phyloP scores from a whole-genome alignment of 1,284 basidiomycete species.

The Cerioporus squamosus region DNA sequence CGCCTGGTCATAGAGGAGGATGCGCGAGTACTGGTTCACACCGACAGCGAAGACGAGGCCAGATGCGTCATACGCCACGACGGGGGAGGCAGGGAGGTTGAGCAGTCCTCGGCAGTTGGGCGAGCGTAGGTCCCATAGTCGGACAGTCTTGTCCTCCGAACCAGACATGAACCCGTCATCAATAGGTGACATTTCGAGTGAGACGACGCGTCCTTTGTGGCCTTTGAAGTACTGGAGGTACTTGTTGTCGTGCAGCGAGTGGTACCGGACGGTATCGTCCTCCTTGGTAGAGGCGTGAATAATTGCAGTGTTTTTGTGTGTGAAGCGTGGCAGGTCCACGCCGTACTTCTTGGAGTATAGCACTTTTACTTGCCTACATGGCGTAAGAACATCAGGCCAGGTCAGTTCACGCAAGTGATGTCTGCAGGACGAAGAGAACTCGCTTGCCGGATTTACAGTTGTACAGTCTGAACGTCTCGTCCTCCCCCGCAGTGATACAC shows the following conservation, averaged over 20 bases:
- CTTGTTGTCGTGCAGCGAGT: conserved; percentile 94
- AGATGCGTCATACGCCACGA: conserved; percentile 89
- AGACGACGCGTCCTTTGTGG: conserved; percentile 88
- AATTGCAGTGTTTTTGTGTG: conserved; percentile 86
- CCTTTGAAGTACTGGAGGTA: conserved; percentile 96
- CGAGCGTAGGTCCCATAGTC: conserved; percentile 92
- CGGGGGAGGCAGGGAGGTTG: conserved; percentile 73
- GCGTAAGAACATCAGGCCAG: conserved; percentile 12
- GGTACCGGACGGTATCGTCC: conserved; percentile 94
- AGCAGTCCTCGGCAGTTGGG: conserved; percentile 77
- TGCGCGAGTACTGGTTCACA: conserved; percentile 83
- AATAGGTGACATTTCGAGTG: conserved; percentile 89
- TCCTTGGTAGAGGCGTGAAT: conserved; percentile 95
- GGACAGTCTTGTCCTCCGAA: conserved; percentile 93
- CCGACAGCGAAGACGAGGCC: conserved; percentile 94
- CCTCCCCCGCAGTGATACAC: conserved; percentile 88
- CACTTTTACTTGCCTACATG: conserved; percentile 69
- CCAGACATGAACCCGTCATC: conserved; percentile 97
- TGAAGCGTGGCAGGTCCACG: conserved; percentile 91
- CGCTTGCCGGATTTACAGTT: conserved; percentile 90
- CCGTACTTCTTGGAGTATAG: conserved; percentile 97
- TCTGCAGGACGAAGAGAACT: conserved; percentile 49
- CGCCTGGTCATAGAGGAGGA: conserved; percentile 87
- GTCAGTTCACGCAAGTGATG: conserved; percentile 33
- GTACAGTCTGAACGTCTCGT: conserved; percentile 92